These are phyloP conservation scores for Ramularia endophylla DNA, from an alignment of 2,329 filamentous ascomycete genomes.

Conservation along the genomic window DNA sequence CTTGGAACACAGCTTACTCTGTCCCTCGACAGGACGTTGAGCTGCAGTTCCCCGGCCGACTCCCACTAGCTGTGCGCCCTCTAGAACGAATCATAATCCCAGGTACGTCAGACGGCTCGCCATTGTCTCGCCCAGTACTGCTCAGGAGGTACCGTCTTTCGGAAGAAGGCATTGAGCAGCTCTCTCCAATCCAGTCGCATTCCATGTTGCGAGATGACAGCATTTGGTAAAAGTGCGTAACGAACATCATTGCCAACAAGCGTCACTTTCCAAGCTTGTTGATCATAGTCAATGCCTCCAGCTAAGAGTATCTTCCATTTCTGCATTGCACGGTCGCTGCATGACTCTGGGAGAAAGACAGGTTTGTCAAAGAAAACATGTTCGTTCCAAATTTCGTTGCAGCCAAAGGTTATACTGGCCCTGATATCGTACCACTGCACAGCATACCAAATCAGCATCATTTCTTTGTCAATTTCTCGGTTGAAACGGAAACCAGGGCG, in stretches of 20 bases:
- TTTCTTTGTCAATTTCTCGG: too few relatives aligned
- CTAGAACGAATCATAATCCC: conserved; percentile 3
- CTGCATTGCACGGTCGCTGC: conserved; percentile 14
- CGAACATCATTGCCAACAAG: conserved; percentile 9
- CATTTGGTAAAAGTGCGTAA: conserved; percentile 13
- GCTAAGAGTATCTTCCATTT: conserved; percentile 20
- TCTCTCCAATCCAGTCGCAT: conserved; percentile 22
- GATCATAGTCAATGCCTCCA: conserved; percentile 11
- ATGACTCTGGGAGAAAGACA: conserved; percentile 13
- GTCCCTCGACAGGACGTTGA: too few relatives aligned
- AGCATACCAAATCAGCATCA: conserved; percentile 3
- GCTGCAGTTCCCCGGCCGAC: conserved; percentile 2
- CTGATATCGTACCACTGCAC: conserved; percentile 22
- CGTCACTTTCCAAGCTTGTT: conserved; percentile 18
- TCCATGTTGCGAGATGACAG: conserved; percentile 13
- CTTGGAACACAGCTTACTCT: too few relatives aligned
- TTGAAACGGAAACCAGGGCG: too few relatives aligned
- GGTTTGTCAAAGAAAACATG: conserved; percentile 20
- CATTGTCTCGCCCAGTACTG: not conserved
- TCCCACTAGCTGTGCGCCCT: not conserved
- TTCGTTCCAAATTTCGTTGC: conserved; percentile 15
- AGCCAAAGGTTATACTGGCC: conserved; percentile 16
- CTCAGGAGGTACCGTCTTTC: not conserved
- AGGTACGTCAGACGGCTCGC: not conserved
- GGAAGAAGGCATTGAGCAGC: conserved; percentile 19